A percentile compares a stretch with the other conserved stretches of the same genome.
Conservation (phyloP, 2,329 filamentous ascomycete genomes). For the Pseudogymnoascus sp. region DNA sequence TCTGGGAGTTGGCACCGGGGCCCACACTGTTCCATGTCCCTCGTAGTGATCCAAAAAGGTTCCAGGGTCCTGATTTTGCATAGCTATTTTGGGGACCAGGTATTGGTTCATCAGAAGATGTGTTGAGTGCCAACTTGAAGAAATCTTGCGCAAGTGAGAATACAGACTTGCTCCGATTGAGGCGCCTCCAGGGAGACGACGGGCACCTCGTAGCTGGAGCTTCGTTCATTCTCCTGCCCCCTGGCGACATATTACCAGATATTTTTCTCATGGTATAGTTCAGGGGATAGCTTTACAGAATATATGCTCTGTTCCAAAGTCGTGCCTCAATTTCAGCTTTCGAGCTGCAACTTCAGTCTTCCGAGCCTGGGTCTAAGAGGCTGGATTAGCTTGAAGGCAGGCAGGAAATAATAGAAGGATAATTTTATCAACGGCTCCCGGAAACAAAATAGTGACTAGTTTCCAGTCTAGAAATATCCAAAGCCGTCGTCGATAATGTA, state of each 20-base stretch:
- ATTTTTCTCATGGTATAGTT: not conserved
- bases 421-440: not conserved
- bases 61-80: not conserved
- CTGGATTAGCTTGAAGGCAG: not conserved
- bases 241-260: not conserved
- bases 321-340: not conserved
- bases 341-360: not conserved
- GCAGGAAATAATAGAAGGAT: not conserved
- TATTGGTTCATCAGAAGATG: not conserved
- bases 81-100: not conserved
- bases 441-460: slow-evolving; percentile 1
- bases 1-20: not conserved
- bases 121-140: not conserved
- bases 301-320: not conserved
- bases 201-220: not conserved
- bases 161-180: slow-evolving; percentile 7
- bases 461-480: not conserved
- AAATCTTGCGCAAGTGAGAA: slow-evolving; percentile 10
- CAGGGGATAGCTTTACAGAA: not conserved
- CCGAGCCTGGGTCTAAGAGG: not conserved
- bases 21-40: not conserved
- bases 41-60: not conserved
- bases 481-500: not conserved
- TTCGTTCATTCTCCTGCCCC: not conserved
- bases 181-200: not conserved